Evolutionary conservation across 805 yeast species (phyloP).

Genomic region (Blastobotrys parvus): DNA sequence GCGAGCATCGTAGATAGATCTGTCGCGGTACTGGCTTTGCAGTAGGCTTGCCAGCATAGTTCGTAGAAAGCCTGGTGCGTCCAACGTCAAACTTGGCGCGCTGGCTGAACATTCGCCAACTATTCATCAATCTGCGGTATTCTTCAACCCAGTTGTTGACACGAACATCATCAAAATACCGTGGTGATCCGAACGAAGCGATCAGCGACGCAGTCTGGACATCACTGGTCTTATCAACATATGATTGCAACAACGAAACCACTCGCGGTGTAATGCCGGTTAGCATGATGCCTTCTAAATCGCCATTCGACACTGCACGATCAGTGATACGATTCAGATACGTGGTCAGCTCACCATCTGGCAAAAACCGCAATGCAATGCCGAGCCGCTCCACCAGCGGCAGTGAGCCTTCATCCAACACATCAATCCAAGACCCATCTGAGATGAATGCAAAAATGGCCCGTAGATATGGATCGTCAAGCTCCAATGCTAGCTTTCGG

Average conservation of each 20-base stretch:
- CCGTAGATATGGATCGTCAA: slow-evolving; percentile 80
- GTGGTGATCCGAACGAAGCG: slow-evolving; percentile 72
- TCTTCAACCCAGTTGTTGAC: slow-evolving; percentile 70
- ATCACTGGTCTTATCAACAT: slow-evolving; percentile 82
- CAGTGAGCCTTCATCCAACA: slow-evolving; percentile 77
- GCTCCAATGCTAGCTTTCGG: slow-evolving; percentile 75
- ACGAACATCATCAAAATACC: slow-evolving; percentile 65
- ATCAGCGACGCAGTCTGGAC: slow-evolving; percentile 86
- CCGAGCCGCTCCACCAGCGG: slow-evolving; percentile 86
- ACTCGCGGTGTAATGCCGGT: slow-evolving; percentile 91
- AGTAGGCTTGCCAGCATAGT: slow-evolving; percentile 39
- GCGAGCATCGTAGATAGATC: slow-evolving; percentile 68
- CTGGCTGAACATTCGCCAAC: slow-evolving; percentile 70
- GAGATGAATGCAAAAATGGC: slow-evolving; percentile 92
- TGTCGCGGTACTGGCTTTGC: slow-evolving; percentile 57
- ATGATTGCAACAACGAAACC: slow-evolving; percentile 71
- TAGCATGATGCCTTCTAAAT: slow-evolving; percentile 79
- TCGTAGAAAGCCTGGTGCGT: slow-evolving; percentile 54
- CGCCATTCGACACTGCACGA: slow-evolving; percentile 67
- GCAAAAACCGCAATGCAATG: slow-evolving; percentile 76
- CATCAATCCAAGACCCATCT: slow-evolving; percentile 95
- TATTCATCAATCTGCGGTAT: slow-evolving; percentile 58
- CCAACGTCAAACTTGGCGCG: slow-evolving; percentile 83
- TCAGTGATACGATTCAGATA: slow-evolving; percentile 66
- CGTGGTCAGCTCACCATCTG: slow-evolving; percentile 63